phyloP scores from a whole-genome alignment of 768 basidiomycete genomes.

The Boletus bicolor region DNA sequence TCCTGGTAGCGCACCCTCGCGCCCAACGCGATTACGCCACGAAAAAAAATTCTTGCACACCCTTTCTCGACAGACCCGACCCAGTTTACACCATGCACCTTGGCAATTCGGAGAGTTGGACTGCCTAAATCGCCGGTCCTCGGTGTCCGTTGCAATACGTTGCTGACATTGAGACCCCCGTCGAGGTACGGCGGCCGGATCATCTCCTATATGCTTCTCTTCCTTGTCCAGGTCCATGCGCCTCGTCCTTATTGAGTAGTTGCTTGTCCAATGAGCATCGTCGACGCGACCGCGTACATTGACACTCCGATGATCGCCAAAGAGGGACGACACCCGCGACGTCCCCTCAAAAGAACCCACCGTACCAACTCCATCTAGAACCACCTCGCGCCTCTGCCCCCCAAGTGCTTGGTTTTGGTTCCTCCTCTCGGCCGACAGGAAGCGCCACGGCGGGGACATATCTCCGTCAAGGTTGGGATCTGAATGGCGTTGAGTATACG shows the following conservation, averaged over 20 bases:
- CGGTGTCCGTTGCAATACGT: background rate
- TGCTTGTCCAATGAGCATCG: background rate
- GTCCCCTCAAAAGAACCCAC: background rate
- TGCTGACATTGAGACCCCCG: background rate
- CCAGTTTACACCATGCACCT: background rate
- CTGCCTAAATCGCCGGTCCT: background rate
- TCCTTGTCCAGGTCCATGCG: background rate
- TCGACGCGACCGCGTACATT: background rate
- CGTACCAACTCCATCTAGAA: background rate
- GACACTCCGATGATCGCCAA: background rate
- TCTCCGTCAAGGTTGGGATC: background rate
- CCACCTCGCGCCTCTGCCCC: background rate
- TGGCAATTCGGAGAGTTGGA: background rate
- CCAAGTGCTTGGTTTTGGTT: background rate
- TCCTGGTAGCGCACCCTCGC: background rate
- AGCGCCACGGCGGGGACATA: background rate
- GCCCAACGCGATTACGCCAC: slow-evolving; percentile 10
- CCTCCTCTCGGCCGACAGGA: background rate
- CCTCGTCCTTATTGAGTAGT: background rate
- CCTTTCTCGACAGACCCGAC: slow-evolving; percentile 3
- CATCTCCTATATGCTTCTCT: background rate
- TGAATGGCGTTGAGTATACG: background rate
- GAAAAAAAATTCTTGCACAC: slow-evolving; percentile 5
- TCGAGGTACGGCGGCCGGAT: slow-evolving; percentile 18
- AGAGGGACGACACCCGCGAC: background rate